Conservation (phyloP, 1,284 basidiomycete species). For the Heterobasidion irregulare region DNA sequence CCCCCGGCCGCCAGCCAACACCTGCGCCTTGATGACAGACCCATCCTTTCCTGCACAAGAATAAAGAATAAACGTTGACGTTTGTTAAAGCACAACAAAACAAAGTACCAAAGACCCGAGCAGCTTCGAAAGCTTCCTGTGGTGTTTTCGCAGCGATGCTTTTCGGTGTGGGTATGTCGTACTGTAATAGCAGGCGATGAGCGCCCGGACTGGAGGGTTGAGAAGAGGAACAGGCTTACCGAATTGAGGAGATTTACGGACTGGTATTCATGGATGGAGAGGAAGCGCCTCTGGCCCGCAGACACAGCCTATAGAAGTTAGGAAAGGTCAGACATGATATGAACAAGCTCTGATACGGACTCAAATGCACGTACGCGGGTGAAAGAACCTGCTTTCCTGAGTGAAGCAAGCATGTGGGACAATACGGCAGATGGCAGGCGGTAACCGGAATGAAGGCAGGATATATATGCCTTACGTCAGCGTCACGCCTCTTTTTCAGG, state of each 20-base stretch:
- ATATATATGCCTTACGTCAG: neutral
- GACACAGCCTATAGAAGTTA: slow-evolving; percentile 39
- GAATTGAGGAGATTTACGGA: slow-evolving; percentile 93
- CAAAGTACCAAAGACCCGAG: slow-evolving; percentile 76
- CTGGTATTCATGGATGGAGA: slow-evolving; percentile 99
- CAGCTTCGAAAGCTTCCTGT: slow-evolving; percentile 86
- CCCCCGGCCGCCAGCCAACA: slow-evolving; percentile 96
- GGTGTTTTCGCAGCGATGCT: slow-evolving; percentile 83
- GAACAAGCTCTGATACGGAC: neutral
- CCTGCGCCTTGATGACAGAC: slow-evolving; percentile 97
- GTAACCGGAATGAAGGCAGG: neutral
- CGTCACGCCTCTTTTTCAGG: neutral
- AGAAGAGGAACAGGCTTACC: slow-evolving; percentile 35
- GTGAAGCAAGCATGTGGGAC: slow-evolving; percentile 47
- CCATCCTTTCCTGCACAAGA: slow-evolving; percentile 47
- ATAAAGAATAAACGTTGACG: neutral
- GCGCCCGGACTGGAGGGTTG: neutral
- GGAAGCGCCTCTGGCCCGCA: slow-evolving; percentile 83
- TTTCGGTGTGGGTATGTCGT: slow-evolving; percentile 95
- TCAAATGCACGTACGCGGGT: slow-evolving; percentile 41
- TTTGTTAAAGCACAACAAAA: neutral
- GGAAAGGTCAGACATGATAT: neutral
- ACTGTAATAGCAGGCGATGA: slow-evolving; percentile 38
- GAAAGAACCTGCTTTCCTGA: slow-evolving; percentile 53
- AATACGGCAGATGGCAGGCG: neutral